phyloP scores from a whole-genome alignment of 176 grass and related monocot species.

The Guadua angustifolia region DNA sequence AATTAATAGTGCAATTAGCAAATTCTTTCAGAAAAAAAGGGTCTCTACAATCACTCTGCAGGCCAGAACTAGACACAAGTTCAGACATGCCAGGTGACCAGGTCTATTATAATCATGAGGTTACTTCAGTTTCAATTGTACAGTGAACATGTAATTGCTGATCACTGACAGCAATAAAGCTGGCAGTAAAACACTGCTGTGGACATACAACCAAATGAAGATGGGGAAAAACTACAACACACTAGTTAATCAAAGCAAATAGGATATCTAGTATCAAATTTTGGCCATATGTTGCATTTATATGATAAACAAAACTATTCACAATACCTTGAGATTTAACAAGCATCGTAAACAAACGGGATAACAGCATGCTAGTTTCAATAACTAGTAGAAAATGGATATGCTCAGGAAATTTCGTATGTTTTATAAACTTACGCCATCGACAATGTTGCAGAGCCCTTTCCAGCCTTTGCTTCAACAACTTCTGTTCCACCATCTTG shows the following conservation, averaged over 20 bases:
- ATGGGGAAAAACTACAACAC: background rate
- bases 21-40: background rate
- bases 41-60: background rate
- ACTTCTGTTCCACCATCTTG: constrained; percentile 97
- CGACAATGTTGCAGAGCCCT: constrained; percentile 97
- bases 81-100: background rate
- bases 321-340: background rate
- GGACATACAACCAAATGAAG: background rate
- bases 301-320: background rate
- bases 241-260: background rate
- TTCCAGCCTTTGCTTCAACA: constrained; percentile 96
- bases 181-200: background rate
- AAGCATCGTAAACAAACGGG: background rate
- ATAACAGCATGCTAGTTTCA: background rate
- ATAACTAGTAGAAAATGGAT: constrained; percentile 14
- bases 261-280: background rate
- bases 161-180: background rate
- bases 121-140: background rate
- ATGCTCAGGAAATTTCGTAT: background rate
- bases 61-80: background rate
- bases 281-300: background rate
- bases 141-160: background rate
- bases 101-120: background rate
- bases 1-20: background rate
- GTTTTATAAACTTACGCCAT: constrained; percentile 78